These are phyloP conservation scores for Medakamo hakoo DNA, from an alignment of 139 green algal genomes.

Conservation along the genomic window DNA sequence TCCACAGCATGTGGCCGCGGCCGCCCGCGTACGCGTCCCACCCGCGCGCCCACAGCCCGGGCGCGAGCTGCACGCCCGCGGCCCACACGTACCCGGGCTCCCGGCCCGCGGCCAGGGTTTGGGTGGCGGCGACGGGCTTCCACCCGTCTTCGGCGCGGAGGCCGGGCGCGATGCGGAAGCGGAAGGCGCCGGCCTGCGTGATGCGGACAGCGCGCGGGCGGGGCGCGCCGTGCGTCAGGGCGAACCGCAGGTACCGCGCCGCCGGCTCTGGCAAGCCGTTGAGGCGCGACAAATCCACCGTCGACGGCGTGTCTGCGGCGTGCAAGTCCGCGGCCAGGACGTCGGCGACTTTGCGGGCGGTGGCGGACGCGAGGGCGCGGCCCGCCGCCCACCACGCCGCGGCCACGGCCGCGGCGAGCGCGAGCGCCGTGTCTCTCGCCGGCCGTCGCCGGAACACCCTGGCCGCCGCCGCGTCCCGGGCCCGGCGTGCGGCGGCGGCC, in stretches of 20 bases:
- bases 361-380: background rate
- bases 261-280: too few species aligned
- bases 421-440: background rate
- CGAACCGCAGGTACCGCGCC: background rate
- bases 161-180: background rate
- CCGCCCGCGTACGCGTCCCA: constrained; percentile 11
- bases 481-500: too few species aligned
- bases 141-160: background rate
- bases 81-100: constrained; percentile 8
- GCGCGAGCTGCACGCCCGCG: constrained; percentile 8
- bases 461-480: too few species aligned
- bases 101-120: too few species aligned
- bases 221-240: background rate
- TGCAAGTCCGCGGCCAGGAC: too few species aligned
- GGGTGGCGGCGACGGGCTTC: background rate
- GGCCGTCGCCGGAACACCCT: too few species aligned
- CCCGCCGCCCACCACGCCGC: too few species aligned
- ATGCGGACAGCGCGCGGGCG: background rate
- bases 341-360: background rate
- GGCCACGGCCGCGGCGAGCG: background rate
- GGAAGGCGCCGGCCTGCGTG: background rate
- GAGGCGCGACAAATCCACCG: too few species aligned
- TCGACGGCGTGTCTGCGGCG: too few species aligned
- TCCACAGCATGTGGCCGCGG: constrained; percentile 8
- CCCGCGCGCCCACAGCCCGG: constrained; percentile 5